Conservation (phyloP, 768 basidiomycete species). For the Xerocomus spinulosus region DNA sequence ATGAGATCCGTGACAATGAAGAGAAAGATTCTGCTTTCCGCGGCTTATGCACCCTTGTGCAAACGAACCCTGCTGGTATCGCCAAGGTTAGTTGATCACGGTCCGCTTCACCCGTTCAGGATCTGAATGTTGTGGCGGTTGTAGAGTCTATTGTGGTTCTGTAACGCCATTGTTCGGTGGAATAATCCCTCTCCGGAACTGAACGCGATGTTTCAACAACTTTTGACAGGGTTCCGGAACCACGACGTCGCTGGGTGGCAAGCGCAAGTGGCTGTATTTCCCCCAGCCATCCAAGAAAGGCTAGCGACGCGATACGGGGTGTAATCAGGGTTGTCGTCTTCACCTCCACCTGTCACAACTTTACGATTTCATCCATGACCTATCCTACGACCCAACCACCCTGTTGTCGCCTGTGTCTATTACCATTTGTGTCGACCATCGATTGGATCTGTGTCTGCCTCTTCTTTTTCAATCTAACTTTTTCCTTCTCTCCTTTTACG, state of each 20-base stretch:
- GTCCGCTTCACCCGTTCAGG: background rate
- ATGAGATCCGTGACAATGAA: constrained; percentile 98
- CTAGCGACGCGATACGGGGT: constrained; percentile 85
- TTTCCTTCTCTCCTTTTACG: background rate
- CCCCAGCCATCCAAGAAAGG: constrained; percentile 83
- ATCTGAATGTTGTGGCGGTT: constrained; percentile 5
- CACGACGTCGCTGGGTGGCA: constrained; percentile 86
- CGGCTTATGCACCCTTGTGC: constrained; percentile 93
- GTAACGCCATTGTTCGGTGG: constrained; percentile 97
- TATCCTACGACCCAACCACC: constrained; percentile 9
- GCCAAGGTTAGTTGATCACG: constrained; percentile 60
- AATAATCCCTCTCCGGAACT: constrained; percentile 86
- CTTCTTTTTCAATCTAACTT: background rate
- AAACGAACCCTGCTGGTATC: constrained; percentile 90
- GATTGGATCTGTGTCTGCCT: constrained; percentile 19
- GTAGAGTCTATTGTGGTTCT: constrained; percentile 95
- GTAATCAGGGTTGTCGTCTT: constrained; percentile 32
- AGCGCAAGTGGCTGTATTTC: constrained; percentile 76
- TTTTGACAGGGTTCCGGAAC: constrained; percentile 85
- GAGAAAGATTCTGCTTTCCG: constrained; percentile 99
- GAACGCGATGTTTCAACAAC: constrained; percentile 89
- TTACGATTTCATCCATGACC: constrained; percentile 16
- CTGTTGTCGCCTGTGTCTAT: constrained; percentile 19
- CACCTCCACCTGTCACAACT: background rate
- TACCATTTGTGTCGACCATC: constrained; percentile 29